Evolutionary conservation across 345 rosid genomes (phyloP).

Genomic region (Linum tenue): DNA sequence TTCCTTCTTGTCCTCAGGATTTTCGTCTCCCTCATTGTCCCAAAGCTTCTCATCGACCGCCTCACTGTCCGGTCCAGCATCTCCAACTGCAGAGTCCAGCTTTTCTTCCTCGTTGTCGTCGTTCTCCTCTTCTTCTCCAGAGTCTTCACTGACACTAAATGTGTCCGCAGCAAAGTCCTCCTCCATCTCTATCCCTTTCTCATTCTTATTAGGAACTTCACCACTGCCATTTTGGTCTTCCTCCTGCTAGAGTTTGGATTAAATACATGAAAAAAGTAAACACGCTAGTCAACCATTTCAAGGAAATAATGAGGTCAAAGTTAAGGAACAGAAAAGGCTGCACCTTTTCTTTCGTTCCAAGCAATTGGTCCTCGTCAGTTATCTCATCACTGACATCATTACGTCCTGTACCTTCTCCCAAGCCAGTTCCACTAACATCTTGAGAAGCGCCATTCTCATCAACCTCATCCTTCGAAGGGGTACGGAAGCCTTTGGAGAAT

Average conservation of each 20-base stretch:
- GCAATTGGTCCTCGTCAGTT: conserved; percentile 80
- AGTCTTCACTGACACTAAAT: conserved; percentile 65
- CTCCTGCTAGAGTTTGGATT: conserved; percentile 35
- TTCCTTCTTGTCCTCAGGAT: conserved; percentile 40
- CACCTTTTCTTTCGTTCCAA: conserved; percentile 63
- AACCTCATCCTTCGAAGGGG: conserved; percentile 45
- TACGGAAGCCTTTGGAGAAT: conserved; percentile 71
- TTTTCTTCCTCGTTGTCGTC: conserved; percentile 44
- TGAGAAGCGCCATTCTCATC: conserved; percentile 46
- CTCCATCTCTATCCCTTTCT: conserved; percentile 89
- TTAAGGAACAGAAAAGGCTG: background rate
- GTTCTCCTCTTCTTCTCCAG: conserved; percentile 52
- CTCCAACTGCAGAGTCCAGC: conserved; percentile 70
- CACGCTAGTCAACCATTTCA: background rate
- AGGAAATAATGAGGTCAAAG: background rate
- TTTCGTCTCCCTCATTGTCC: conserved; percentile 58
- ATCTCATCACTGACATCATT: conserved; percentile 89
- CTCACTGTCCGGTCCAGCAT: conserved; percentile 62
- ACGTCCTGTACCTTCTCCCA: conserved; percentile 83
- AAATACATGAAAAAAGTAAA: conserved; percentile 2
- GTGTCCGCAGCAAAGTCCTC: conserved; percentile 66
- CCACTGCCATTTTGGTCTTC: conserved; percentile 53
- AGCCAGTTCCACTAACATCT: conserved; percentile 72
- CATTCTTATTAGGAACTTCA: conserved; percentile 47
- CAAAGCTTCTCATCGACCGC: conserved; percentile 63